Base-by-base conservation (phyloP, 2,329 filamentous ascomycete genomes). In the Cordyceps farinosa region DNA sequence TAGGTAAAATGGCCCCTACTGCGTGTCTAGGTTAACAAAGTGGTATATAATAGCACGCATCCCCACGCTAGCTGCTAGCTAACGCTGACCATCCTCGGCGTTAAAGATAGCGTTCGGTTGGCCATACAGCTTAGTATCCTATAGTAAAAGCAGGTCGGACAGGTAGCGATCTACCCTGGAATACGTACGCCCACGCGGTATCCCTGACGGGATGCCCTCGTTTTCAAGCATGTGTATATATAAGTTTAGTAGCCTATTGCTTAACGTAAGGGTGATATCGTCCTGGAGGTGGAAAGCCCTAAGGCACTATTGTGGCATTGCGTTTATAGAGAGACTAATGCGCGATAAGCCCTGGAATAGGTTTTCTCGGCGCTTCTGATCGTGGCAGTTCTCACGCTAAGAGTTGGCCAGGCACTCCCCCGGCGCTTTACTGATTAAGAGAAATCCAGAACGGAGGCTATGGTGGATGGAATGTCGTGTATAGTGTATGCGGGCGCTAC, bases 181-280 rank as follows among this genome's bases (percentile, higher is more conserved):
- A 67, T 76, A 78, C 5, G 74, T 77, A 9, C 68, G 57, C 38
- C 61, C 57, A 17, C 72, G 69, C 17, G 64, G 65, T 15, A 79
- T 77, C 34, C 71, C 70, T 8, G 70, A 73, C 36, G 71, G 67
- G 59, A 76, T 71, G 0, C 67, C 67, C 48, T 70, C 70, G 59
- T 76, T 77, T 64, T 78, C 74, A 15, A 75, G 27, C 64, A 68
- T 51, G 52, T 74, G 69, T 8, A 78, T 64, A 17, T 67, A 66
- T 62, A 72, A 66, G 40, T 69, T 69, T 10, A 77, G 67, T 34
- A 75, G 76, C 3, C 74, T 72, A 66, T 78, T 78, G 11, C 64
- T 65, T 8, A 78, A 68, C 15, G 38, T 48, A 32, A 78, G 42
- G n/a, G 67, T 48, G 1, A 66, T 56, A 6, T 34, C 38, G 36